Conservation (phyloP, 2,329 filamentous ascomycete genomes). For the Cordyceps javanica region DNA sequence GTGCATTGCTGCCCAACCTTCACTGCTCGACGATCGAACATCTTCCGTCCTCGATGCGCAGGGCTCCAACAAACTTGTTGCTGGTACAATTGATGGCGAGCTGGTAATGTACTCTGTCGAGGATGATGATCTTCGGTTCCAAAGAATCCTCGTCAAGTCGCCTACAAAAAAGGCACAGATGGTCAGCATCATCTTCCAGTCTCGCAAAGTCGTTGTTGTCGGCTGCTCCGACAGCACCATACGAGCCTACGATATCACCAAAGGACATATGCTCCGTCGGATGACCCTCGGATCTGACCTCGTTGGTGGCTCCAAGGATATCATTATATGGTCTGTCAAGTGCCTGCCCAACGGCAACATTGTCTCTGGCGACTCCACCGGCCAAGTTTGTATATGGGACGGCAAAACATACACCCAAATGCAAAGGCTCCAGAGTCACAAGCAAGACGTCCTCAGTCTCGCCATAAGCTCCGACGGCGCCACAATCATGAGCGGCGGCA, state of each 20-base stretch:
- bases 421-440: slow-evolving; percentile 80
- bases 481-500: slow-evolving; percentile 81
- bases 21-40: slow-evolving; percentile 27
- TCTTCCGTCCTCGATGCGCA: slow-evolving; percentile 26
- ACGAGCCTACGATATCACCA: slow-evolving; percentile 79
- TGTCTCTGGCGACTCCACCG: slow-evolving; percentile 89
- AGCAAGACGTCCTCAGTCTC: slow-evolving; percentile 87
- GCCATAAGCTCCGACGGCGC: slow-evolving; percentile 73
- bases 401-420: slow-evolving; percentile 84
- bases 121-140: slow-evolving; percentile 75
- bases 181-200: slow-evolving; percentile 86
- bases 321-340: slow-evolving; percentile 90
- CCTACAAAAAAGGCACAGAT: slow-evolving; percentile 82
- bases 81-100: slow-evolving; percentile 85
- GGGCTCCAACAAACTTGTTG: slow-evolving; percentile 60
- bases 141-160: slow-evolving; percentile 67
- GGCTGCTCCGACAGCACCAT: slow-evolving; percentile 98
- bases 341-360: slow-evolving; percentile 83
- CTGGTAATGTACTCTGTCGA: slow-evolving; percentile 82
- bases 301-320: slow-evolving; percentile 70
- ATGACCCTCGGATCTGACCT: slow-evolving; percentile 83
- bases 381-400: slow-evolving; percentile 90
- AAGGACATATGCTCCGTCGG: slow-evolving; percentile 66
- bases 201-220: slow-evolving; percentile 72
- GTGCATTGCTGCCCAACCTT: slow-evolving; percentile 87